Evolutionary conservation across 2,329 filamentous ascomycete species (phyloP), one percentile per base, ranked within the genome.

Genomic region (Fonsecaea nubica): DNA sequence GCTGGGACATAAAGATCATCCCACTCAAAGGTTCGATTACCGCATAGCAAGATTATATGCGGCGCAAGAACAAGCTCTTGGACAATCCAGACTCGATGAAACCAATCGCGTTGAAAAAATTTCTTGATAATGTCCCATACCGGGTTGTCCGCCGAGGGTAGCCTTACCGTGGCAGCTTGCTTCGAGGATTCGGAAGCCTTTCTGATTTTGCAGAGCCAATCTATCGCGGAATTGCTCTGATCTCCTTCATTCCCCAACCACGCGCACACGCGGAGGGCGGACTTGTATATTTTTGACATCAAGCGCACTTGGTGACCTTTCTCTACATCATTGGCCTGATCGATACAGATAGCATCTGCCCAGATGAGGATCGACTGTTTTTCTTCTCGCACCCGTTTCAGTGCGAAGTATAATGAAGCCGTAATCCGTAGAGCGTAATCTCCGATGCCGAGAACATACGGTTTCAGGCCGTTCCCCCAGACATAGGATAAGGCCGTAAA

Each of bases 241-340:
- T 48, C 42, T 48, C n/a, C 42, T 48, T 48, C 42, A 48, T 48
- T 48, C 42, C 42, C 42, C n/a, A 48, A 3, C 42, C 42, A 48
- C 5, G 42, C 42, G 42, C 42, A 48, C 42, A 48, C 42, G 9
- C 42, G 42, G 6, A 48, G 15, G n/a, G 42, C 42, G 1, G 42
- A 48, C n/a, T 48, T 48, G 42, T 57, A 57, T 4, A 57, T 57
- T n/a, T 35, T 13, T 57, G 32, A 21, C 54, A 57, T 57, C 35
- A 36, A 38, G 4, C 35, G 54, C 30, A 57, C 54, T 18, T 57
- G 54, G 35, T 57, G 54, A n/a, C 54, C 54, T 57, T 35, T 32
- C 54, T 57, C 54, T 21, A 8, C 18, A 35, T 35, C 54, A 57
- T 57, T 57, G 15, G 5, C 52, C 52, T 54, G 52, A 54, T 54